Percentiles rank a stretch among this genome's conserved stretches.
Conservation (phyloP, 495 filamentous ascomycete genomes). For the Polyplosphaeria fusca region DNA sequence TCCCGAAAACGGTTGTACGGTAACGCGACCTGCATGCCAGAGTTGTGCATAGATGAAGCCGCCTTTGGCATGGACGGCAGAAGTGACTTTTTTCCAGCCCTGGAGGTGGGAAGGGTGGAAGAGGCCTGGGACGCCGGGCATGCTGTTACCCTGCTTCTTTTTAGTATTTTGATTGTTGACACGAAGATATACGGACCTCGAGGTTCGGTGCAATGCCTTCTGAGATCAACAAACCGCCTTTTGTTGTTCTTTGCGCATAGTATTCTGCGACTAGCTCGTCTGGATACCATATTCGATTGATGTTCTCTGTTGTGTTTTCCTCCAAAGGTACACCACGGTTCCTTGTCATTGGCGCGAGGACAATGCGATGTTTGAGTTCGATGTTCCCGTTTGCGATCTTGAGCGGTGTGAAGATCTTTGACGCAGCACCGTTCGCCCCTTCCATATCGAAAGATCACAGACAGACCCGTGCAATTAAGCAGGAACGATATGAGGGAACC, state of each 20-base stretch:
- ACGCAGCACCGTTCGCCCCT: not conserved
- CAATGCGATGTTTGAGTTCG: conserved; percentile 23
- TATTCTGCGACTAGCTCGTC: conserved; percentile 52
- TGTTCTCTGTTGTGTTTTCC: conserved; percentile 33
- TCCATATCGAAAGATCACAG: no score
- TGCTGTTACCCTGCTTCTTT: conserved; percentile 42
- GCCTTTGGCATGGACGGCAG: conserved; percentile 54
- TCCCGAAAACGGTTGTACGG: conserved; percentile 48
- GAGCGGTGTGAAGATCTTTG: conserved; percentile 23
- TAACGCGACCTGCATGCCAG: conserved; percentile 53
- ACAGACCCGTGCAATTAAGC: no score
- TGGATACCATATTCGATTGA: conserved; percentile 48
- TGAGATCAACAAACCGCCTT: conserved; percentile 54
- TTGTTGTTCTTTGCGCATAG: conserved; percentile 53
- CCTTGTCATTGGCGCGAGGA: conserved; percentile 29
- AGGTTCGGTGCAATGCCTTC: conserved; percentile 55
- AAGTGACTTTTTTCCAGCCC: conserved; percentile 52
- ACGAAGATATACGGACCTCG: conserved; percentile 37
- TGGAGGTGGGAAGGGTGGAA: conserved; percentile 47
- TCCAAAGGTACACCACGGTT: conserved; percentile 16
- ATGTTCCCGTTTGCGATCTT: conserved; percentile 23
- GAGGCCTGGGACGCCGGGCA: conserved; percentile 52
- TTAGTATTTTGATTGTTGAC: no score
- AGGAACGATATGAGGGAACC: no score
- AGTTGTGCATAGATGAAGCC: conserved; percentile 55